A percentile compares a stretch with the other conserved stretches of the same genome.
Conservation (phyloP, 495 filamentous ascomycete genomes). For the Podospora pseudoanserina region DNA sequence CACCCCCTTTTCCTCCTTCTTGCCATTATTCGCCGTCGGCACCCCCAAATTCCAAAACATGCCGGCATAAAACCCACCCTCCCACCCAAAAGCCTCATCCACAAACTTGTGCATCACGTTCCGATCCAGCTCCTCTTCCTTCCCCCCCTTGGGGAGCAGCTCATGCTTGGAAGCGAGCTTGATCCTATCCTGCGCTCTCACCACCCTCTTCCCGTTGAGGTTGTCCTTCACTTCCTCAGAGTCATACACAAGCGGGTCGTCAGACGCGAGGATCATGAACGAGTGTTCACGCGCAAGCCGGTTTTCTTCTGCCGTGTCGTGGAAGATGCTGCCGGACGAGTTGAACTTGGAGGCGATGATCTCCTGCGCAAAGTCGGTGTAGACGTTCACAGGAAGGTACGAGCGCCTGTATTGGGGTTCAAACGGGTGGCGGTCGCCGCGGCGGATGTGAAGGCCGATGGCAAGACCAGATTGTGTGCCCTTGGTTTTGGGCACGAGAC, state of each 20-base stretch:
- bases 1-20: slow-evolving; percentile 19
- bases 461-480: slow-evolving; percentile 41
- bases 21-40: slow-evolving; percentile 16
- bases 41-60: slow-evolving; percentile 66
- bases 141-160: slow-evolving; percentile 29
- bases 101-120: slow-evolving; percentile 54
- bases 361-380: slow-evolving; percentile 46
- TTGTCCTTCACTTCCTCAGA: slow-evolving; percentile 39
- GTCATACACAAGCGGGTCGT: slow-evolving; percentile 65
- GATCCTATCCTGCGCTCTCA: slow-evolving; percentile 62
- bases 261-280: slow-evolving; percentile 60
- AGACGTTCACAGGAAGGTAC: slow-evolving; percentile 64
- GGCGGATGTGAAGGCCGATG: slow-evolving; percentile 69
- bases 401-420: slow-evolving; percentile 64
- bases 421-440: slow-evolving; percentile 63
- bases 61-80: slow-evolving; percentile 66
- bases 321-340: slow-evolving; percentile 28
- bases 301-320: slow-evolving; percentile 26
- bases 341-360: slow-evolving; percentile 39
- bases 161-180: slow-evolving; percentile 57
- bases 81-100: slow-evolving; percentile 67
- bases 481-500: slow-evolving; percentile 38
- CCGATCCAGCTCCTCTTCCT: slow-evolving; percentile 30
- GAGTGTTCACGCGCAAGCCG: slow-evolving; percentile 36
- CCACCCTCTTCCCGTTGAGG: slow-evolving; percentile 26